Evolutionary conservation across 1,139 yeast genomes (phyloP).

Genomic region (Saccharomycopsis hybrid): DNA sequence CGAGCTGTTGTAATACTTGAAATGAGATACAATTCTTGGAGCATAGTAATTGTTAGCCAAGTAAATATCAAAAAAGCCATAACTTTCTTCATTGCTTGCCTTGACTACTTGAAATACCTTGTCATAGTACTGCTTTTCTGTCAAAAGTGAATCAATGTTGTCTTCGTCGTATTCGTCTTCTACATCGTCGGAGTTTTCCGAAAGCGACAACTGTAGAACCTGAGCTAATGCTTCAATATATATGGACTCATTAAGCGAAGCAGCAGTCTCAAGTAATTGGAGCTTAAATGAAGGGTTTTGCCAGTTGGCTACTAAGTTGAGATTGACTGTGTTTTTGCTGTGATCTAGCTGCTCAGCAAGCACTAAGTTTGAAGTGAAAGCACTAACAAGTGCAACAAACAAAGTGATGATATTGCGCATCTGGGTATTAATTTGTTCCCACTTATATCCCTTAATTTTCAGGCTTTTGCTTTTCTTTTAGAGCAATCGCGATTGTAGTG

Average conservation of each 20-base stretch:
- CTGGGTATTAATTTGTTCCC: no score
- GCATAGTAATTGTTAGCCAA: slow-evolving; percentile 47
- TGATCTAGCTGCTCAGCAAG: background rate
- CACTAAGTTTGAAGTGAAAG: background rate
- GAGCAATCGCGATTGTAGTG: no score
- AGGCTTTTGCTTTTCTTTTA: no score
- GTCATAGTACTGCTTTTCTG: slow-evolving; percentile 37
- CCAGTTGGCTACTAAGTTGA: slow-evolving; percentile 30
- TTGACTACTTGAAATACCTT: background rate
- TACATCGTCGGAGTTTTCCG: slow-evolving; percentile 25
- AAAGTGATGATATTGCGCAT: background rate
- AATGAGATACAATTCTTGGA: slow-evolving; percentile 63
- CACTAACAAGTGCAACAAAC: background rate
- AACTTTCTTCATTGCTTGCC: slow-evolving; percentile 8
- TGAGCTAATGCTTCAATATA: slow-evolving; percentile 42
- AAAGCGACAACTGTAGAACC: slow-evolving; percentile 27
- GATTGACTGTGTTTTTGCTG: slow-evolving; percentile 15
- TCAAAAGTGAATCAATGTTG: slow-evolving; percentile 27
- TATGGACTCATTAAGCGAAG: slow-evolving; percentile 42
- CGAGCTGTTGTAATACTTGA: slow-evolving; percentile 39
- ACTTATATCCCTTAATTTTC: no score
- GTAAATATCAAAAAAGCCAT: slow-evolving; percentile 39
- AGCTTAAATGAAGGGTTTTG: slow-evolving; percentile 38
- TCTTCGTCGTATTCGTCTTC: slow-evolving; percentile 25
- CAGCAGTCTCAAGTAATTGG: slow-evolving; percentile 49